These are phyloP conservation scores for Trichosporon coremiiforme DNA, from an alignment of 1,284 basidiomycete genomes.

Conservation along the genomic window DNA sequence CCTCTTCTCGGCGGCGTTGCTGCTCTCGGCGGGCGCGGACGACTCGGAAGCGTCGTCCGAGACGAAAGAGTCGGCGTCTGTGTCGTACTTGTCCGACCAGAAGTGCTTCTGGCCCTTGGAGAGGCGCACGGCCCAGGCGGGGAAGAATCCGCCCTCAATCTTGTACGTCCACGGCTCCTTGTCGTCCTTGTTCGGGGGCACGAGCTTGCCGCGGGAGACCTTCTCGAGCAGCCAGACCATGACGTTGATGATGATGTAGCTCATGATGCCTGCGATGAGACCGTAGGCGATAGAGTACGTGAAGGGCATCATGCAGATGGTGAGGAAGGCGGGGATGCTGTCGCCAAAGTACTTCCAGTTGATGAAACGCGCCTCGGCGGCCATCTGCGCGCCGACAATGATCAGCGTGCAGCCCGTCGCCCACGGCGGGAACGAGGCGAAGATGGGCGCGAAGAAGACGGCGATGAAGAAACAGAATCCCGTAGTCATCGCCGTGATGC, in stretches of 20 bases:
- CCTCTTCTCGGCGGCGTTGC: not conserved
- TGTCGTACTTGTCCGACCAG: constrained; percentile 29
- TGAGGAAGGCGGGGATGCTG: constrained; percentile 78
- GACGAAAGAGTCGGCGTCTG: not conserved
- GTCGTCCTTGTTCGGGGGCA: constrained; percentile 29
- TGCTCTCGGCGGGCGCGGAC: not conserved
- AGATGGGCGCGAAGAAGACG: constrained; percentile 87
- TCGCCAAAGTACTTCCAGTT: constrained; percentile 89
- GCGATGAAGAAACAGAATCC: constrained; percentile 80
- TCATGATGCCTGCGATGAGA: constrained; percentile 31
- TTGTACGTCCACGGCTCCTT: constrained; percentile 34
- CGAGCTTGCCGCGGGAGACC: constrained; percentile 23
- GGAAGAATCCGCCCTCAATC: constrained; percentile 34
- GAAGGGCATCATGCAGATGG: constrained; percentile 72
- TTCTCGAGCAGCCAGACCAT: constrained; percentile 29
- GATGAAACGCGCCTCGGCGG: constrained; percentile 79
- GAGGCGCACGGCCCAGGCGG: constrained; percentile 27
- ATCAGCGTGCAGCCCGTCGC: constrained; percentile 84
- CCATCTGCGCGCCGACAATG: constrained; percentile 87
- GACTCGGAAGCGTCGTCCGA: not conserved
- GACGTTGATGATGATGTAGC: constrained; percentile 32
- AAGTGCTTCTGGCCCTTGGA: constrained; percentile 28
- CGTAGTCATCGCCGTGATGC: constrained; percentile 74
- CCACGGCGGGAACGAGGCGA: constrained; percentile 85
- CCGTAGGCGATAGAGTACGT: constrained; percentile 58